phyloP scores from a whole-genome alignment of 495 filamentous ascomycete species.

The Hypoxylon intermedium region DNA sequence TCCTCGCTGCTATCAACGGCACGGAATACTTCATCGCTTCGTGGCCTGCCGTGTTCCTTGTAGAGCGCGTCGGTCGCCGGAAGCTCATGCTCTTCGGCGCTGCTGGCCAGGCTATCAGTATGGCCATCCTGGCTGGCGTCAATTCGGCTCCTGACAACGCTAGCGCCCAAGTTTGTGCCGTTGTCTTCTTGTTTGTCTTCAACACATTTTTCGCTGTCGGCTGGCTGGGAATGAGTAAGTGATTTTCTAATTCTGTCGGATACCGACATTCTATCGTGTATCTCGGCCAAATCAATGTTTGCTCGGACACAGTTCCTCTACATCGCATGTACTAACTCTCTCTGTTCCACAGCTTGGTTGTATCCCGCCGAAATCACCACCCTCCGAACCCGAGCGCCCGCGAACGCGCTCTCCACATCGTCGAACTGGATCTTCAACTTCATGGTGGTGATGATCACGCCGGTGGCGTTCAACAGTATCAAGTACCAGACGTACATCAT shows the following conservation, averaged over 20 bases:
- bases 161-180: conserved; percentile 55
- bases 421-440: conserved; percentile 69
- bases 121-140: conserved; percentile 68
- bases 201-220: conserved; percentile 80
- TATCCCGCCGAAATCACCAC: conserved; percentile 79
- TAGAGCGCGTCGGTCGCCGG: conserved; percentile 66
- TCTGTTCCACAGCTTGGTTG: conserved; percentile 50
- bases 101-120: conserved; percentile 70
- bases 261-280: not conserved
- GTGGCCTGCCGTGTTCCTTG: conserved; percentile 73
- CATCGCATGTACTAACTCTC: conserved; percentile 10
- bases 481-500: conserved; percentile 77
- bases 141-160: conserved; percentile 42
- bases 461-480: conserved; percentile 71
- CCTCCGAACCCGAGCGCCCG: conserved; percentile 73
- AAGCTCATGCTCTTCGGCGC: conserved; percentile 76
- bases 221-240: conserved; percentile 77
- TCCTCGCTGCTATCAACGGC: conserved; percentile 75
- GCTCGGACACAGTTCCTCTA: conserved; percentile 7
- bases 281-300: not conserved
- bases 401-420: conserved; percentile 74
- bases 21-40: conserved; percentile 80
- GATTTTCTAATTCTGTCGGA: not conserved
- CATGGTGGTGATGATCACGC: conserved; percentile 65
- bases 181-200: conserved; percentile 71